Conservation (phyloP, 2,329 filamentous ascomycete species). For the Colletotrichum lentis region DNA sequence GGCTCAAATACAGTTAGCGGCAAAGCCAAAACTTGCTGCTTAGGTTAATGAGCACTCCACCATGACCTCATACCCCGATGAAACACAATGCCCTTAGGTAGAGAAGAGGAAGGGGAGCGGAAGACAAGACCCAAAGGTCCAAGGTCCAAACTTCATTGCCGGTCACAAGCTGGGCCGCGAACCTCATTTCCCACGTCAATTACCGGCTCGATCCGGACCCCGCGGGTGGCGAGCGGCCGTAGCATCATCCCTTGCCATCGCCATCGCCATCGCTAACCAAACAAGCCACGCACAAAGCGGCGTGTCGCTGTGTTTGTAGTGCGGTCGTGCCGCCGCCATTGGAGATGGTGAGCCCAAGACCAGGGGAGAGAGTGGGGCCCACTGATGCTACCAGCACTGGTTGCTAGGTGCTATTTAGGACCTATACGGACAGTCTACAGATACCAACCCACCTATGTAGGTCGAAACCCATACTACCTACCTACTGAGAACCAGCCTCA, state of each 20-base stretch:
- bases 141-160: neutral
- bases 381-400: too few relatives aligned
- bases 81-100: conserved; percentile 24
- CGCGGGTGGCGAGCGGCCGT: conserved; percentile 11
- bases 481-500: conserved; percentile 18
- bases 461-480: neutral
- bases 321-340: conserved; percentile 10
- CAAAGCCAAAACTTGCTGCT: neutral
- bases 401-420: too few relatives aligned
- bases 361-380: neutral
- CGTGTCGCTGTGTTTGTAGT: conserved; percentile 3
- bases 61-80: conserved; percentile 38
- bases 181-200: neutral
- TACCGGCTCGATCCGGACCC: conserved; percentile 5
- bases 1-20: conserved; percentile 27
- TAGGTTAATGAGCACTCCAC: conserved; percentile 26
- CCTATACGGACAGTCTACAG: too few relatives aligned
- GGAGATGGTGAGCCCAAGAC: neutral
- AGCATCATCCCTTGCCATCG: conserved; percentile 12
- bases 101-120: conserved; percentile 12
- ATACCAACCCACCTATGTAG: too few relatives aligned
- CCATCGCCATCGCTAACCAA: too few relatives aligned
- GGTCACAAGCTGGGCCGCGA: neutral
- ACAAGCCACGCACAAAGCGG: conserved; percentile 14
- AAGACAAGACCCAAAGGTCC: neutral